Evolutionary conservation across 768 basidiomycete genomes (phyloP).

Genomic region (Hortiboletus campestris): DNA sequence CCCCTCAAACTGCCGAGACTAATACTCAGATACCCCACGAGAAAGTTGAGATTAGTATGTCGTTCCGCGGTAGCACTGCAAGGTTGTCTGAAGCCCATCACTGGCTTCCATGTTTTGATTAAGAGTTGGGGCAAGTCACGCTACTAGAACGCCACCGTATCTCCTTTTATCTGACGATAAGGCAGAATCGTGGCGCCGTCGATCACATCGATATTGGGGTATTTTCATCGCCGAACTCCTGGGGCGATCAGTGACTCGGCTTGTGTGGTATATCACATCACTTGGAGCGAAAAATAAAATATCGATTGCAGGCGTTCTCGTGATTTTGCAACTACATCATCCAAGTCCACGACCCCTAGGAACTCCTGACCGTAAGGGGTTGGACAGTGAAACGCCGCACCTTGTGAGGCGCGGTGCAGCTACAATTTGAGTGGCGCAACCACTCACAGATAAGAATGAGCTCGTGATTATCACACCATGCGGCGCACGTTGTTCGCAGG

Average conservation of each 20-base stretch:
- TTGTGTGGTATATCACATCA: constrained; percentile 2
- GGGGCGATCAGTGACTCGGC: constrained; percentile 12
- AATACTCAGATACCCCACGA: background rate
- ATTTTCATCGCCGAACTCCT: constrained; percentile 2
- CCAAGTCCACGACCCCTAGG: constrained; percentile 1
- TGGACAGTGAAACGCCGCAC: background rate
- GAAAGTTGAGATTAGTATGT: too few species aligned
- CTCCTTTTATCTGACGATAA: background rate
- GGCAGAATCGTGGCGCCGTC: background rate
- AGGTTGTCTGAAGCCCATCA: background rate
- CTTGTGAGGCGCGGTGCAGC: background rate
- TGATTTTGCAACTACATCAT: constrained; percentile 9
- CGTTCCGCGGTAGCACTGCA: too few species aligned
- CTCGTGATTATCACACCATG: background rate
- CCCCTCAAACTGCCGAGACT: background rate
- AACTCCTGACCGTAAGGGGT: too few species aligned
- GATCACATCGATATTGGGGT: background rate
- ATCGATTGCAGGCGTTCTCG: constrained; percentile 1
- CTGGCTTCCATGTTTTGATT: background rate
- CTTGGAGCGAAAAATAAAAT: background rate
- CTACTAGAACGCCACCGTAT: background rate
- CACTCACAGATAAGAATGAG: background rate
- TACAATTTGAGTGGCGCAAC: background rate
- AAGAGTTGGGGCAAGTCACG: too few species aligned
- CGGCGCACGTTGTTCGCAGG: background rate